Percentiles rank a stretch among this genome's conserved stretches.
Evolutionary conservation across 345 rosid species (phyloP).

Genomic region (Salix suchowensis): DNA sequence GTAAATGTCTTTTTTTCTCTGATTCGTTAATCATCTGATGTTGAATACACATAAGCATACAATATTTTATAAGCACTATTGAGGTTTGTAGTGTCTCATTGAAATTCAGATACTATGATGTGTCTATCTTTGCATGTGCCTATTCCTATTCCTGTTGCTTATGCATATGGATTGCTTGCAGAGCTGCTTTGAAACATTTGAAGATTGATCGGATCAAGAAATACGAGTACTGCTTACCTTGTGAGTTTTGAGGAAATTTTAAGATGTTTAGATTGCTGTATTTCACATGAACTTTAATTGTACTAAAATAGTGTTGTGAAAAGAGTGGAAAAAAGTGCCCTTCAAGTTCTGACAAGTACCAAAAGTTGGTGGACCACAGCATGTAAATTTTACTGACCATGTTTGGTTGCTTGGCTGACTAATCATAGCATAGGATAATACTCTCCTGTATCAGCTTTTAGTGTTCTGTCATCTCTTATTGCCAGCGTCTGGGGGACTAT

Average conservation of each 20-base stretch:
- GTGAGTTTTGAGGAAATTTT: conserved; percentile 50
- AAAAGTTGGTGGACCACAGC: not conserved
- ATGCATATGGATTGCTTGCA: conserved; percentile 34
- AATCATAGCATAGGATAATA: not conserved
- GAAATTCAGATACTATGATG: not conserved
- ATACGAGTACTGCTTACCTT: conserved; percentile 91
- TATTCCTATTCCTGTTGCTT: not conserved
- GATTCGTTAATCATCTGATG: not conserved
- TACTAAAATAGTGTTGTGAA: not conserved
- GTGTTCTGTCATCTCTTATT: not conserved
- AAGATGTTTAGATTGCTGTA: not conserved
- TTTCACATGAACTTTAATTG: not conserved
- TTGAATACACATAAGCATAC: not conserved
- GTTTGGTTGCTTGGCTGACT: not conserved
- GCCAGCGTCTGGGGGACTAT: not conserved
- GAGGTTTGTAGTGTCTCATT: not conserved
- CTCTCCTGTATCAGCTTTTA: not conserved
- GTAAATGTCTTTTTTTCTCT: too few relatives aligned
- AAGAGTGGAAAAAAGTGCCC: not conserved
- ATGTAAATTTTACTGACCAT: not conserved
- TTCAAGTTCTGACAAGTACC: not conserved
- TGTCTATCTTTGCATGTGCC: not conserved
- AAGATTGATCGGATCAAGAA: conserved; percentile 83
- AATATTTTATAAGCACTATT: not conserved
- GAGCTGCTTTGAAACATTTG: conserved; percentile 84